These are phyloP conservation scores for Hyaloscypha bicolor DNA, from an alignment of 495 filamentous ascomycete species.

Conservation along the genomic window DNA sequence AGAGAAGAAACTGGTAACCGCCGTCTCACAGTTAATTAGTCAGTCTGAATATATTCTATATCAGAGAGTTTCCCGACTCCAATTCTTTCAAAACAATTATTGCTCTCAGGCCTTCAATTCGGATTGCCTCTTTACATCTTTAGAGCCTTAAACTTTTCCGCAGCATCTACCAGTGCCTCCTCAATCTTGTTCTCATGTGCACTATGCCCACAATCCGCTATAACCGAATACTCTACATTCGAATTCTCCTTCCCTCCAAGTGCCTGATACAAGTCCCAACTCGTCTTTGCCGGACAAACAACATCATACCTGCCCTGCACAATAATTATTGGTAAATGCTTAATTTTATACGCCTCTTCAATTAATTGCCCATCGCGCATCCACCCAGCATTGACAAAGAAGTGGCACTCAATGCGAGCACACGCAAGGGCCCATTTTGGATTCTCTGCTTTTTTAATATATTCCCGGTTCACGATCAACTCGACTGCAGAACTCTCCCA, in stretches of 20 bases:
- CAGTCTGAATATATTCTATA: too few species aligned
- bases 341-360: slow-evolving; percentile 41
- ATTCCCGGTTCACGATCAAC: slow-evolving; percentile 30
- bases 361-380: slow-evolving; percentile 44
- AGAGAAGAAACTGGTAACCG: slow-evolving; percentile 36
- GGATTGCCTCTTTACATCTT: slow-evolving; percentile 2
- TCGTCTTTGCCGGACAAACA: slow-evolving; percentile 43
- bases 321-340: slow-evolving; percentile 46
- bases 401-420: slow-evolving; percentile 37
- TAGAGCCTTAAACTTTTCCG: slow-evolving; percentile 28
- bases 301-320: slow-evolving; percentile 49
- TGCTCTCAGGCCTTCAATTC: slow-evolving; percentile 1
- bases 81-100: not conserved
- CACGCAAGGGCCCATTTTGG: slow-evolving; percentile 41
- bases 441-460: slow-evolving; percentile 36
- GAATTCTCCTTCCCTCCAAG: slow-evolving; percentile 34
- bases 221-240: slow-evolving; percentile 40
- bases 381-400: slow-evolving; percentile 42
- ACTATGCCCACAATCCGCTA: slow-evolving; percentile 41
- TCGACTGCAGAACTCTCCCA: slow-evolving; percentile 42
- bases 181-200: slow-evolving; percentile 30
- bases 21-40: too few species aligned
- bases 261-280: slow-evolving; percentile 45
- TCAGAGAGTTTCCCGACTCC: slow-evolving; percentile 2
- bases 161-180: slow-evolving; percentile 30